Evolutionary conservation across 1,284 basidiomycete species (phyloP).

Genomic region (Ganoderma lingzhi): DNA sequence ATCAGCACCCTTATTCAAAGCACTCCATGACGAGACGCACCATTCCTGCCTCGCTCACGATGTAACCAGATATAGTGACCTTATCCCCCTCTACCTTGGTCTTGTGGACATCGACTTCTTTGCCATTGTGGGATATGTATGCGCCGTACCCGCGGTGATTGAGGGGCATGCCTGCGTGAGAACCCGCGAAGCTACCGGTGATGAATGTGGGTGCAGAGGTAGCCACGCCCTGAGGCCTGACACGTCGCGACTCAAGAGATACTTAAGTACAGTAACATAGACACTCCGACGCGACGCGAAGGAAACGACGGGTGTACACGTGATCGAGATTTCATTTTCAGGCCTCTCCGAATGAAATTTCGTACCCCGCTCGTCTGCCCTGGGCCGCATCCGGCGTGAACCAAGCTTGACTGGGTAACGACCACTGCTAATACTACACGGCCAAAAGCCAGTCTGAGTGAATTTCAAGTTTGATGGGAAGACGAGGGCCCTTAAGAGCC

Average conservation of each 20-base stretch:
- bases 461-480: too few species aligned
- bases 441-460: too few species aligned
- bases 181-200: not conserved
- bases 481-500: too few species aligned
- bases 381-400: too few species aligned
- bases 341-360: too few species aligned
- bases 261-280: too few species aligned
- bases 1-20: not conserved
- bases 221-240: too few species aligned
- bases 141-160: conserved; percentile 25
- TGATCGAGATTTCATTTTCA: conserved; percentile 10
- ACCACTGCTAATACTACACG: too few species aligned
- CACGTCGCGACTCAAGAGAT: conserved; percentile 4
- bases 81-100: conserved; percentile 30
- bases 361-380: not conserved
- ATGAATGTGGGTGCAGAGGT: not conserved
- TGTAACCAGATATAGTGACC: conserved; percentile 31
- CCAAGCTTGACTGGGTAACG: too few species aligned
- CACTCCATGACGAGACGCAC: conserved; percentile 15
- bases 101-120: conserved; percentile 26
- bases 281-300: conserved; percentile 11
- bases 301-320: conserved; percentile 11
- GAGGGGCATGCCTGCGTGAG: conserved; percentile 20
- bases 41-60: conserved; percentile 33
- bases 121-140: conserved; percentile 31